Base-by-base conservation (phyloP, 331 rosid genomes). In the Erythrophleum ivorense region DNA sequence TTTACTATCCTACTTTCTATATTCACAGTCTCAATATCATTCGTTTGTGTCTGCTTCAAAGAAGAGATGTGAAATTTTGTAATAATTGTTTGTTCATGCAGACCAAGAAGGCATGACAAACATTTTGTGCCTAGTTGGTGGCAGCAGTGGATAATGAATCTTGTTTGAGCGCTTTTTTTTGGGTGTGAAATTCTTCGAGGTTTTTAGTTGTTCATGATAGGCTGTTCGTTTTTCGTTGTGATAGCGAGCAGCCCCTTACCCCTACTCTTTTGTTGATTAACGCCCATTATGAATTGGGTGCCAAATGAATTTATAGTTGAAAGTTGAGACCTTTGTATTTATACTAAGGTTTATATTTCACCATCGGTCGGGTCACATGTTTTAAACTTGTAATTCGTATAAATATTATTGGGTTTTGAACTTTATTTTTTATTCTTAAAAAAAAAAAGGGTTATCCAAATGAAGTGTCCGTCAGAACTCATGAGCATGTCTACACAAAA, bases 21-120 rank as follows among this genome's bases (percentile, higher is more conserved):
- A 21, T 58, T 58, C 65, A 21, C 36, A 8, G 34, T 58, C 65
- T 21, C 65, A 24, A 58, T 57, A 3, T 1, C 63, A 19, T 58
- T 58, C 36, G 54, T 5, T 52, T 46, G n/a, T 78, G 36, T 73
- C 59, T 29, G 21, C 65, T 73, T 46, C 62, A 64, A 2, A 54
- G 43, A 49, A 76, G 43, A 83, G 71, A 60, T 57, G 19, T 55
- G 36, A 76, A 66, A 21, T 76, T 73, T 59, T 77, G n/a, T 78
- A 34, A 33, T 52, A 36, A 3, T 46, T 71, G 53, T 79, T 81
- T 84, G 55, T 79, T 64, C 73, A 8, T 85, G 91, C 92, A 91
- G 97, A 73, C 86, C 14, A 78, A 81, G 87, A 87, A 91, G 87
- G 3, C 87, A 16, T 89, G 89, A 86, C 57, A 71, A 62, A 79